These are phyloP conservation scores for Linnemannia elongata DNA, from an alignment of 192 early-diverging fungal species.

Conservation along the genomic window DNA sequence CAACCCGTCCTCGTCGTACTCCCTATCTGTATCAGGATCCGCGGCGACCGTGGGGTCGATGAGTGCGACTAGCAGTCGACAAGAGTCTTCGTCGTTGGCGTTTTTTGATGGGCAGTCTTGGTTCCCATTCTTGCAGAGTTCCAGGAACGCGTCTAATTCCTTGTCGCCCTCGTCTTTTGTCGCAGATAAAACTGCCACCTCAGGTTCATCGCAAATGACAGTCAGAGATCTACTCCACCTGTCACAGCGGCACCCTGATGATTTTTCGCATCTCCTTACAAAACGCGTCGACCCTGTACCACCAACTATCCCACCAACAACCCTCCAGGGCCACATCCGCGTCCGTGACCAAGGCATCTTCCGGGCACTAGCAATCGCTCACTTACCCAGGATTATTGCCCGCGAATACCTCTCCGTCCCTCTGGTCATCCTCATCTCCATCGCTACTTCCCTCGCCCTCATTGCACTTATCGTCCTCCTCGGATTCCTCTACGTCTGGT, in stretches of 20 bases:
- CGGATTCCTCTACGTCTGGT: conserved; percentile 66
- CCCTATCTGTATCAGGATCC: neutral
- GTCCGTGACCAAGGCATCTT: conserved; percentile 46
- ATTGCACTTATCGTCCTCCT: conserved; percentile 73
- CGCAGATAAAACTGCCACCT: neutral
- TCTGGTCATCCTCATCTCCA: conserved; percentile 77
- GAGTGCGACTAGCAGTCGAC: conserved; percentile 14
- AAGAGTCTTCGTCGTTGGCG: conserved; percentile 55
- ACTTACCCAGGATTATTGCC: conserved; percentile 36
- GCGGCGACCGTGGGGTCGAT: neutral
- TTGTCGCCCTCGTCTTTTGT: neutral
- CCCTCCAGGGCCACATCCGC: neutral
- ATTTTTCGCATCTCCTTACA: neutral
- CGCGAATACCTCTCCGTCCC: conserved; percentile 62
- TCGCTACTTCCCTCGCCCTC: conserved; percentile 75
- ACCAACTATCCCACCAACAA: neutral
- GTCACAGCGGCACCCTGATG: neutral
- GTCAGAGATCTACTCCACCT: neutral
- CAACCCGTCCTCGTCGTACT: neutral
- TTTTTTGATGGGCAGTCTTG: conserved; percentile 64
- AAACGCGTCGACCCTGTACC: neutral
- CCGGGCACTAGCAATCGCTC: conserved; percentile 44
- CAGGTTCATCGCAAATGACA: neutral
- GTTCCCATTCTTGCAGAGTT: conserved; percentile 60
- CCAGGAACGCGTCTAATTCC: conserved; percentile 16